A percentile compares a stretch with the other conserved stretches of the same genome.
Evolutionary conservation across 192 early-diverging fungal genomes (phyloP).

Genomic region (Glomus cerebriforme): DNA sequence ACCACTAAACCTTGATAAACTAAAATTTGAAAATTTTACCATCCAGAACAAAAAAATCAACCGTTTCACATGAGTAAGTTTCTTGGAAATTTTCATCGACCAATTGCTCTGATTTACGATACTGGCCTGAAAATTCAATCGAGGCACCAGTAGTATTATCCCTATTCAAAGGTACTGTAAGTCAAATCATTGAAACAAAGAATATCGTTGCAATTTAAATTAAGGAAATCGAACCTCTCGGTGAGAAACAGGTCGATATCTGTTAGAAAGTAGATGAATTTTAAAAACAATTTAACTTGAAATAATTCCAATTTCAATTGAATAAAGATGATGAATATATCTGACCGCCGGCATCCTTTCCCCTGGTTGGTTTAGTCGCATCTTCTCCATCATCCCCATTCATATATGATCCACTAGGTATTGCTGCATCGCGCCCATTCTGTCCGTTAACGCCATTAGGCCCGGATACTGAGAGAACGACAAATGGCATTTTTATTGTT

Average conservation of each 20-base stretch:
- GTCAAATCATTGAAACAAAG: constrained; percentile 13
- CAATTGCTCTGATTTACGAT: background rate
- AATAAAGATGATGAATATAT: background rate
- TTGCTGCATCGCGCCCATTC: background rate
- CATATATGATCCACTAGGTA: constrained; percentile 3
- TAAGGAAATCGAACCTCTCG: constrained; percentile 19
- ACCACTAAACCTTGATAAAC: background rate
- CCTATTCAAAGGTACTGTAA: constrained; percentile 21
- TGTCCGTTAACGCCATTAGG: constrained; percentile 15
- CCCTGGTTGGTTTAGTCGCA: constrained; percentile 13
- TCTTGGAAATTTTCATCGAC: background rate
- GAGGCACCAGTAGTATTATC: constrained; percentile 9
- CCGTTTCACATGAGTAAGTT: background rate
- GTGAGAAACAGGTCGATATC: constrained; percentile 19
- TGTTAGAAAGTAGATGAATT: constrained; percentile 7
- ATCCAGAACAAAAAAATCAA: constrained; percentile 17
- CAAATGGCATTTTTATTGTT: too few relatives aligned
- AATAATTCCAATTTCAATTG: constrained; percentile 24
- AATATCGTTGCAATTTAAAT: background rate
- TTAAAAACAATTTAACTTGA: constrained; percentile 2
- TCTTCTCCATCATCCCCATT: constrained; percentile 16
- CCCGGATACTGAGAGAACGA: constrained; percentile 11
- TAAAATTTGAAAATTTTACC: constrained; percentile 8
- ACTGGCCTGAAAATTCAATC: constrained; percentile 8
- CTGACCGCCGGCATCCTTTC: constrained; percentile 20